phyloP scores from a whole-genome alignment of 352 stramenopile species.

The Globisporangium spiculum region DNA sequence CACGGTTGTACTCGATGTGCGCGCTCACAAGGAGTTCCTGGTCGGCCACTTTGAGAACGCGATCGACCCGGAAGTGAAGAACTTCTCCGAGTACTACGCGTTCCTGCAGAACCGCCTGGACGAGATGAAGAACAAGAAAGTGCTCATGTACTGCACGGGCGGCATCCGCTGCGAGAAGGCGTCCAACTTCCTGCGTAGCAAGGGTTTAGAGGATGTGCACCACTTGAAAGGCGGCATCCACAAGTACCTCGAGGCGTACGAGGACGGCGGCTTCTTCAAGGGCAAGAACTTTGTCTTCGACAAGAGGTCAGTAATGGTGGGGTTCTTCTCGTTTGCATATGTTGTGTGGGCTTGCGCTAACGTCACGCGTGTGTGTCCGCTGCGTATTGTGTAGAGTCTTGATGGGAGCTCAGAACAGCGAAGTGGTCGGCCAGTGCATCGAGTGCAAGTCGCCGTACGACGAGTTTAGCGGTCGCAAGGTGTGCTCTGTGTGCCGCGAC shows the following conservation, averaged over 20 bases:
- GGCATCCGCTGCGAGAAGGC: slow-evolving; percentile 78
- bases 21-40: slow-evolving; percentile 60
- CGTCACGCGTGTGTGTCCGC: neutral
- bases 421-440: slow-evolving; percentile 73
- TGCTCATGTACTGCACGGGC: slow-evolving; percentile 80
- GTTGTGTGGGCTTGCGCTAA: slow-evolving; percentile 5
- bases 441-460: slow-evolving; percentile 54
- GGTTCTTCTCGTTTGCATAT: neutral
- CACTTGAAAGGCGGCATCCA: slow-evolving; percentile 75
- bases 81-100: slow-evolving; percentile 73
- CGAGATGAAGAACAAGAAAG: slow-evolving; percentile 67
- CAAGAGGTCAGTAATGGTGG: slow-evolving; percentile 37
- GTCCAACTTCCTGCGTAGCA: slow-evolving; percentile 62
- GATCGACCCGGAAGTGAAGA: slow-evolving; percentile 65
- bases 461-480: slow-evolving; percentile 63
- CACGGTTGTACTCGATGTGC: slow-evolving; percentile 58
- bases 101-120: slow-evolving; percentile 60
- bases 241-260: slow-evolving; percentile 67
- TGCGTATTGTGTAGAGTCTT: slow-evolving; percentile 34
- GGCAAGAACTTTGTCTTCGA: slow-evolving; percentile 84
- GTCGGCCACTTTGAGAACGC: slow-evolving; percentile 74
- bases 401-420: slow-evolving; percentile 54
- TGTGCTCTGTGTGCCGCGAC: slow-evolving; percentile 72
- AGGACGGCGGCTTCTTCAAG: slow-evolving; percentile 63
- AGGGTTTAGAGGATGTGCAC: slow-evolving; percentile 53